These are phyloP conservation scores for Seiridium unicorne DNA, from an alignment of 2,329 filamentous ascomycete genomes.

Conservation along the genomic window DNA sequence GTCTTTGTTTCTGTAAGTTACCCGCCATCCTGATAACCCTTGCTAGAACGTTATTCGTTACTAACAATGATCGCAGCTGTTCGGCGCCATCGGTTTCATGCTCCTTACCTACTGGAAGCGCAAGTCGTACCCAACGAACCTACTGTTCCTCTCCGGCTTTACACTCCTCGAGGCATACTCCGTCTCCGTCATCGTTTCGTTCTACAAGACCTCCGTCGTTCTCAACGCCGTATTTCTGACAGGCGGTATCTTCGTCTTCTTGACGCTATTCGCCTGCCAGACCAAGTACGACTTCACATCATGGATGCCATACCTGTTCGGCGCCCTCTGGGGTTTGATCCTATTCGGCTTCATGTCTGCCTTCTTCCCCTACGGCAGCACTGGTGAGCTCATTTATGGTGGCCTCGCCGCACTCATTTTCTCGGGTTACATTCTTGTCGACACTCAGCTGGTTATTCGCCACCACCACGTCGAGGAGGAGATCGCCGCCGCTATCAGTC, in stretches of 20 bases:
- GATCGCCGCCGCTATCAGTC: constrained; percentile 89
- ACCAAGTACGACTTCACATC: constrained; percentile 97
- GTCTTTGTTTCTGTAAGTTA: constrained; percentile 75
- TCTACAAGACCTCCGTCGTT: constrained; percentile 81
- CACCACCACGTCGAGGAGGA: constrained; percentile 98
- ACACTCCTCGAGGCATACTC: constrained; percentile 91
- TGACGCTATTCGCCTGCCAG: constrained; percentile 90
- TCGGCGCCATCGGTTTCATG: constrained; percentile 83
- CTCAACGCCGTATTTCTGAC: constrained; percentile 89
- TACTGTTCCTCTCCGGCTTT: constrained; percentile 88
- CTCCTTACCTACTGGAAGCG: constrained; percentile 91
- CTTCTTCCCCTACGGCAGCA: constrained; percentile 84
- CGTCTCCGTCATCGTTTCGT: constrained; percentile 88
- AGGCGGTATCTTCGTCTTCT: constrained; percentile 74
- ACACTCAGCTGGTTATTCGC: constrained; percentile 92
- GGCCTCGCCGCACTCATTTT: constrained; percentile 83
- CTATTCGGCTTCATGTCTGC: constrained; percentile 90
- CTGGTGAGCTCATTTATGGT: constrained; percentile 82
- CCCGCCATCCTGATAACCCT: neutral
- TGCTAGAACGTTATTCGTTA: neutral
- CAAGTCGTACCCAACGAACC: constrained; percentile 91
- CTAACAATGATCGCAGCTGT: constrained; percentile 45
- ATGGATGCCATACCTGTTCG: constrained; percentile 95
- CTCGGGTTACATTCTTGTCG: constrained; percentile 90
- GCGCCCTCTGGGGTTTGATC: constrained; percentile 83